Base-by-base conservation (phyloP, 441 rosid genomes). In the Euphorbia schlechtendalii region DNA sequence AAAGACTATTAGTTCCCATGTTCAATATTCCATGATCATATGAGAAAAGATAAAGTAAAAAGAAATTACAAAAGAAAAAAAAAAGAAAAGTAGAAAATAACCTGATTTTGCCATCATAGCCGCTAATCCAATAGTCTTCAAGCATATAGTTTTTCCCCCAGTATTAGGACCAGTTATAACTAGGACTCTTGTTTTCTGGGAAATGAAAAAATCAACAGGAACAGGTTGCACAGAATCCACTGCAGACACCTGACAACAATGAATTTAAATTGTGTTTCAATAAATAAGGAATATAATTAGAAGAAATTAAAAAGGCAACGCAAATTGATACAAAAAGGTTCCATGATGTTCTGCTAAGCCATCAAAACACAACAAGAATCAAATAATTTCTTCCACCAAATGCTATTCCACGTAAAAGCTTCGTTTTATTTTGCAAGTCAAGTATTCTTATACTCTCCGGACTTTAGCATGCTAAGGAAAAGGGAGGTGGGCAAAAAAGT, bases 31-130 rank as follows among this genome's bases (percentile, higher is more conserved):
- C 30, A 68, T 21, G 36, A 21, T 6, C 38, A 60, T 8, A 22
- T 20, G 45, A 21, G n/a, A 3, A 27, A 64, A 68, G 52, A 53
- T 10, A 38, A 14, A 5, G 40, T 34, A 34, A 34, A 34, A 34
- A 34, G 40, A 34, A 34, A 34, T 5, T 34, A 34, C 24, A 20
- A 61, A 54, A 54, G 27, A 49, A 59, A 67, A n/a, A 20, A 10
- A 45, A 10, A 40, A 3, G 15, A 12, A 34, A 65, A 34, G 52
- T 24, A 46, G 12, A 52, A 48, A 14, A 60, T 67, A 64, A 86
- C 99, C 99, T 78, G 99, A 84, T 83, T 90, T 93, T 66, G 95
- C 97, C 99, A 93, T 93, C 90, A 93, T 79, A 67, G 93, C 87
- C 64, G 97, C 95, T 78, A 93, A 84, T 77, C 96, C 99, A 75